Base-by-base conservation (phyloP, 352 stramenopile genomes). In the Globisporangium canariense region DNA sequence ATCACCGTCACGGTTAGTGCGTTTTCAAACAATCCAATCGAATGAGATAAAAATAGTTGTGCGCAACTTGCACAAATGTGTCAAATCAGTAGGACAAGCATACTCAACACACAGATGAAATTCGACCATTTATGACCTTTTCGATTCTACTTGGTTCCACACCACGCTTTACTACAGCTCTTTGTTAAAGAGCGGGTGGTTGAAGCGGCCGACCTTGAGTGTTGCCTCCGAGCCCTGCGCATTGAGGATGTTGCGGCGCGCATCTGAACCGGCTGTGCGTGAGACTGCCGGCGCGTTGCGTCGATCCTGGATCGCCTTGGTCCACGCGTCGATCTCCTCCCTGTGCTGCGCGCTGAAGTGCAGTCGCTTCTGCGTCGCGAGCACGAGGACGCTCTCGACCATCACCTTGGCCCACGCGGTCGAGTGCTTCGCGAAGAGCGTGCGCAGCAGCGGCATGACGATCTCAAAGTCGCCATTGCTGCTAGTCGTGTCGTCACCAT, bases 131-230 rank as follows among this genome's bases (percentile, higher is more conserved):
- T 6, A 1, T 36, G 50, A 43, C 0, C 25, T 28, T 28, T 28
- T 28, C 1, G 25, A 28, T 28, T 28, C 25, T 28, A 28, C 25
- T 28, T 28, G 25, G 25, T 28, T 28, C 25, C 25, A 28, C 25
- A 28, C 36, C 36, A 41, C 9, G 36, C 43, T 4, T 49, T 13
- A n/a, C 54, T 63, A 68, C 34, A 74, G 14, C 34, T 90, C 75
- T 34, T 71, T 77, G 64, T 93, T 93, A 61, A 90, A 90, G 8
- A 93, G 74, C n/a, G 84, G 84, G 51, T 93, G 84, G 62, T 91
- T 91, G 41, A 70, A 75, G 49, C 72, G 70, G 0, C 84, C 84
- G 9, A 93, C 76, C 41, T 83, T 88, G 63, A 74, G 58, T 30
- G 73, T 78, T 66, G 85, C 79, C 69, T 91, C 72, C 0, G 78